phyloP scores from a whole-genome alignment of 768 basidiomycete species.

The Serendipita vermifera region DNA sequence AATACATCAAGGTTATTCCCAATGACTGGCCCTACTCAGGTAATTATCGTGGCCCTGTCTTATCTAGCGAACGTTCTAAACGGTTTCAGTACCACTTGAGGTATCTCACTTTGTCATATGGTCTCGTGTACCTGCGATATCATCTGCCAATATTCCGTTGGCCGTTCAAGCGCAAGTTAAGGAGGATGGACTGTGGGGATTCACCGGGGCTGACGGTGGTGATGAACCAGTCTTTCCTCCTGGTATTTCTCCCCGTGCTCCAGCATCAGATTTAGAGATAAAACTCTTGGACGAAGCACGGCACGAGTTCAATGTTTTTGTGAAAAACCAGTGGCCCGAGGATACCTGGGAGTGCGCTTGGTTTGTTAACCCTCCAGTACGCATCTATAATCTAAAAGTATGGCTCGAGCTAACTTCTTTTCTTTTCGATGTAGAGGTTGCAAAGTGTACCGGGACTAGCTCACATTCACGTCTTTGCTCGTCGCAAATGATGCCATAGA shows the following conservation, averaged over 20 bases:
- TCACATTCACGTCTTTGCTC: conserved; percentile 80
- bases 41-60: conserved; percentile 20
- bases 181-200: conserved; percentile 73
- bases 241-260: conserved; percentile 46
- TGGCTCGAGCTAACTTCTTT: background rate
- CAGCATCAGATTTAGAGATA: conserved; percentile 24
- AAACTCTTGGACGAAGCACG: conserved; percentile 30
- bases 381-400: conserved; percentile 18
- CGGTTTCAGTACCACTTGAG: conserved; percentile 46
- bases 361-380: conserved; percentile 81
- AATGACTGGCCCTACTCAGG: conserved; percentile 89
- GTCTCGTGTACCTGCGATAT: conserved; percentile 61
- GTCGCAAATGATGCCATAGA: conserved; percentile 33
- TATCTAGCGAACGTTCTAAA: background rate
- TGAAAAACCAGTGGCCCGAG: conserved; percentile 55
- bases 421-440: conserved; percentile 38
- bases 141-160: conserved; percentile 32
- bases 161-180: conserved; percentile 38
- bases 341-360: conserved; percentile 79
- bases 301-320: conserved; percentile 46
- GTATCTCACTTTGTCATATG: conserved; percentile 68
- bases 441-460: conserved; percentile 73
- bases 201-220: conserved; percentile 41
- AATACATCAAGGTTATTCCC: conserved; percentile 54
- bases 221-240: conserved; percentile 30